Evolutionary conservation across 2,329 filamentous ascomycete genomes (phyloP), one percentile per base, ranked within the genome.

Genomic region (Fusarium odoratissimum): DNA sequence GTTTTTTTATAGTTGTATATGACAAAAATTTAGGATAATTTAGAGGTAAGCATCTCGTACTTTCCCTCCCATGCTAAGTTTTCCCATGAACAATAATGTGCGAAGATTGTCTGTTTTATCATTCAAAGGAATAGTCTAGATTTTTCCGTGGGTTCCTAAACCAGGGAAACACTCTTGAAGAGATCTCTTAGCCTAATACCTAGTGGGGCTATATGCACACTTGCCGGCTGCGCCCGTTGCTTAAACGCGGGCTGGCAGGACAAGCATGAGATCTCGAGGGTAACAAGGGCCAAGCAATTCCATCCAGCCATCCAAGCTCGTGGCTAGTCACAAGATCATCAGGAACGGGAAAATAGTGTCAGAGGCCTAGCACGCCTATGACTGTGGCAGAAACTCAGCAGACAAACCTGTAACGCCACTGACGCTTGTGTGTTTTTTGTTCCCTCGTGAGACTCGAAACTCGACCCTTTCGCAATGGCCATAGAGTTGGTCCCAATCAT

Each of bases 311-410:
- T 21, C 37, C 38, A 41, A 55, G 31, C 67, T 46, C 48, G 59
- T 64, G 60, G 59, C 41, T 45, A 56, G 46, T 55, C 67, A 64
- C 48, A 59, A 59, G 54, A 60, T 63, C 54, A 67, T 40, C 54
- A 52, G 64, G 62, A 60, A 67, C 54, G 31, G 28, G 13, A 65
- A 30, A 30, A 37, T 21, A 51, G 28, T 37, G 30, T 41, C 33
- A 67, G 35, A 31, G 30, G 41, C 41, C 31, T 38, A 41, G 17
- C 28, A 30, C n/a, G n/a, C 33, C 35, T 19, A 40, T 45, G 16
- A 16, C 25, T 55, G 40, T 28, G 23, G 42, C n/a, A 35, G 19
- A 30, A 30, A 46, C 31, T 28, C 17, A 60, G 23, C 19, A 31
- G 30, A 8, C 16, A 54, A 60, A 12, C 23, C 33, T 37, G 17